Evolutionary conservation across 805 yeast species (phyloP).

Genomic region (Lipomyces yamanashiensis): DNA sequence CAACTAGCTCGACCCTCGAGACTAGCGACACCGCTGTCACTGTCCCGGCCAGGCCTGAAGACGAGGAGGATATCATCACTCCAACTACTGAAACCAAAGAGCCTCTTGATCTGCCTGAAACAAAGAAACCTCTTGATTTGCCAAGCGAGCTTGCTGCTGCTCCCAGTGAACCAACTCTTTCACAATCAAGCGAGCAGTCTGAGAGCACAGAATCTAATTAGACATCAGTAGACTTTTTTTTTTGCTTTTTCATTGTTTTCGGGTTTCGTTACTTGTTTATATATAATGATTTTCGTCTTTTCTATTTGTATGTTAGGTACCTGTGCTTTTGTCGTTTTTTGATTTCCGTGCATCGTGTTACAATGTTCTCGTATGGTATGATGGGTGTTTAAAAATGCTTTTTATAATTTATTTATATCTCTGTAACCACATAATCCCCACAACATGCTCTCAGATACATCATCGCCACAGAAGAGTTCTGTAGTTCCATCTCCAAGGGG

Average conservation of each 20-base stretch:
- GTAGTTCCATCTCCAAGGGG: slow-evolving; percentile 50
- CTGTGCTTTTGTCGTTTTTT: not conserved
- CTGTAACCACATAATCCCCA: not conserved
- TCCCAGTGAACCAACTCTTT: too few species aligned
- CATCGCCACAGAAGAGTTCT: not conserved
- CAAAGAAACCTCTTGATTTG: not conserved
- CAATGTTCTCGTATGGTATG: not conserved
- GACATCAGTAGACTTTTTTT: not conserved
- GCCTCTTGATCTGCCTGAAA: not conserved
- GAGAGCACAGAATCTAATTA: too few species aligned
- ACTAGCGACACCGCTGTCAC: slow-evolving; percentile 8
- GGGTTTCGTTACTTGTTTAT: not conserved
- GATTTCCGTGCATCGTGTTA: not conserved
- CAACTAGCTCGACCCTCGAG: not conserved
- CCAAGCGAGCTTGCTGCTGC: not conserved
- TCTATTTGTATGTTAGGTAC: not conserved
- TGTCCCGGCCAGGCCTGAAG: not conserved
- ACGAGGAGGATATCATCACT: not conserved
- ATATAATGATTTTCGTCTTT: not conserved
- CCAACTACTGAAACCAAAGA: not conserved
- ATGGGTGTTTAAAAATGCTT: too few species aligned
- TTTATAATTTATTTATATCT: too few species aligned
- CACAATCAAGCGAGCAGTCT: too few species aligned
- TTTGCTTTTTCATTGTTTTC: not conserved
- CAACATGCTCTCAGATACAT: not conserved